Base-by-base conservation (phyloP, 139 green algal species). In the Nannochloris sp. region DNA sequence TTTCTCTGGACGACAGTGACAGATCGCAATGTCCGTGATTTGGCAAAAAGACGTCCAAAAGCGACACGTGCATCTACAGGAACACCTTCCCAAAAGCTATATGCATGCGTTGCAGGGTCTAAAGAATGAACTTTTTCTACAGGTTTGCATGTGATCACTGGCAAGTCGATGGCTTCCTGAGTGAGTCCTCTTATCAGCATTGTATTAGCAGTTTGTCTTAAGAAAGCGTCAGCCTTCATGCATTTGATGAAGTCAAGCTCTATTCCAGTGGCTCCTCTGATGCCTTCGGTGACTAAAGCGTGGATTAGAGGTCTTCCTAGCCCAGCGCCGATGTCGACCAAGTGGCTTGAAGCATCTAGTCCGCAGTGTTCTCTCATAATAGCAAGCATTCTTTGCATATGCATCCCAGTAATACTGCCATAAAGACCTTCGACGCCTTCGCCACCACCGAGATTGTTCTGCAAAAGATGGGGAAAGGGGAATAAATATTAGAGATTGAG, bases 1-100 rank as follows among this genome's bases (percentile, higher is more conserved):
- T 80, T 69, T 0, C 89, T 77, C 79, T 97, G 90, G 57, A 95
- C 89, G 23, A 96, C 84, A 6, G 87, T 83, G 25, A 96, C 76
- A 0, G 60, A 74, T 70, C 84, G 76, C 46, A 90, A 70, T 0
- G 65, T 83, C 8, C 15, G 60, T 2, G 77, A 81, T 6, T 53
- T 31, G 3, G 60, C 60, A 62, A 97, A 92, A 0, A 97, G 82
- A 34, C 68, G 27, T 3, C 90, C 91, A 73, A 97, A 92, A 13
- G 84, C 90, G 4, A 47, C 31, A 60, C 85, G 87, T 56, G 78
- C 90, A 3, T 68, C 54, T 3, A 48, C 6, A 0, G 90, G 90
- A 5, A 97, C 79, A 12, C 91, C 91, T 75, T 97, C 91, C 91
- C 91, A 97, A 64, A 97, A 97, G 45, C 82, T 88, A 76, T 95